Evolutionary conservation across 148 eudicot species (phyloP).

Genomic region (Drosera capensis): DNA sequence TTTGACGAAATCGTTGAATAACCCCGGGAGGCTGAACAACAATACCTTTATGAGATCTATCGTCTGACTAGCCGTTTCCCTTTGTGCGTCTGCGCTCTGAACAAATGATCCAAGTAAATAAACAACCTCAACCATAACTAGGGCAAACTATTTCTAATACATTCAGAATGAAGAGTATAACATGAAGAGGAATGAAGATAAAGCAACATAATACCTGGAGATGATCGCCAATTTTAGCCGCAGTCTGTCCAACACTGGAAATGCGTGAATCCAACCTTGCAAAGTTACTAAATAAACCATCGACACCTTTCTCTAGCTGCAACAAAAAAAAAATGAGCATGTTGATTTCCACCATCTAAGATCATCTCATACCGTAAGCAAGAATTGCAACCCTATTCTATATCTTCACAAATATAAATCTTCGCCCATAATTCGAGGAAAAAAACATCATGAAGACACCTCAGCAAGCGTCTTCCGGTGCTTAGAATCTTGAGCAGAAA

Average conservation of each 20-base stretch:
- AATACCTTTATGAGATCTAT: conserved; percentile 93
- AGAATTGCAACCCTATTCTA: no score
- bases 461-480: conserved; percentile 90
- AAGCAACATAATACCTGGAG: conserved; percentile 46
- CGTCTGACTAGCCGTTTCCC: conserved; percentile 92
- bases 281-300: conserved; percentile 94
- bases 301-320: conserved; percentile 97
- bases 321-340: conserved; percentile 6
- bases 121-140: background rate
- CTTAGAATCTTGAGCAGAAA: conserved; percentile 79
- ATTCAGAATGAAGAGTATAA: no score
- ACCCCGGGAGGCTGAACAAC: no score
- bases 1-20: no score
- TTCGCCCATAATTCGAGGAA: background rate
- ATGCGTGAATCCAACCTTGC: conserved; percentile 97
- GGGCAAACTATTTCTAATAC: no score
- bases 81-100: conserved; percentile 98
- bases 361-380: no score
- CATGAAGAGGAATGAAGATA: no score
- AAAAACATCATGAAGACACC: conserved; percentile 32
- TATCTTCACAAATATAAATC: no score
- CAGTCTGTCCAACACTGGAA: conserved; percentile 98
- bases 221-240: conserved; percentile 99
- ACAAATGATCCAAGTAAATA: background rate
- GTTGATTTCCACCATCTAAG: conserved; percentile 1